Evolutionary conservation across 2,329 filamentous ascomycete species (phyloP).

Genomic region (Microdochium trichocladiopsis): DNA sequence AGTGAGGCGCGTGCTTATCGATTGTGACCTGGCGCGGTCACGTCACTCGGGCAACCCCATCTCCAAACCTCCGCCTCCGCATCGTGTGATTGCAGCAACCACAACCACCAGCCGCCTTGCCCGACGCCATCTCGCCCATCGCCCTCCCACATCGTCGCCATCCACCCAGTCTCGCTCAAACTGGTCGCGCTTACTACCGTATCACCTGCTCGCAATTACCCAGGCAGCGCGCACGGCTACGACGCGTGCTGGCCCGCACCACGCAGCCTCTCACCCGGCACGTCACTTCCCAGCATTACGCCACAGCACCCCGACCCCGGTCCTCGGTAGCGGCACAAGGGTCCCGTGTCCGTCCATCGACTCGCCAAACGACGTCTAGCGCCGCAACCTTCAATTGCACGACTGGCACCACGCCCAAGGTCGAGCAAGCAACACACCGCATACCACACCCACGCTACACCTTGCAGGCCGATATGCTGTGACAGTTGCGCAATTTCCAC

Average conservation of each 20-base stretch:
- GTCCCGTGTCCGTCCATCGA: no score
- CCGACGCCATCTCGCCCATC: background rate
- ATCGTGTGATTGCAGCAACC: background rate
- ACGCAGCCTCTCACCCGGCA: no score
- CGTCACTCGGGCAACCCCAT: constrained; percentile 1
- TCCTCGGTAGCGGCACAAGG: no score
- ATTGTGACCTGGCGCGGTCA: background rate
- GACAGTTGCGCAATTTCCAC: background rate
- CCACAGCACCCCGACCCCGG: no score
- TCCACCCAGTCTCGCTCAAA: no score
- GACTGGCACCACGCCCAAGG: background rate
- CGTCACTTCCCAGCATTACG: no score
- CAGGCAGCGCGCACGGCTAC: no score
- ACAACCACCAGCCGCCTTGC: background rate
- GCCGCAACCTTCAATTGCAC: background rate
- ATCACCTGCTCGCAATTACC: no score
- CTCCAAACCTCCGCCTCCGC: background rate
- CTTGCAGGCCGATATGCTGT: background rate
- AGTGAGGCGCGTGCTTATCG: background rate
- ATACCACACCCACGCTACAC: background rate
- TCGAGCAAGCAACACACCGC: background rate
- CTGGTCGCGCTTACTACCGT: no score
- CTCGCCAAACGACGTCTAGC: background rate
- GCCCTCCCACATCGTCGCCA: no score
- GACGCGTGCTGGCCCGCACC: no score